Conservation (phyloP, 2,329 filamentous ascomycete genomes). For the Scedosporium boydii region DNA sequence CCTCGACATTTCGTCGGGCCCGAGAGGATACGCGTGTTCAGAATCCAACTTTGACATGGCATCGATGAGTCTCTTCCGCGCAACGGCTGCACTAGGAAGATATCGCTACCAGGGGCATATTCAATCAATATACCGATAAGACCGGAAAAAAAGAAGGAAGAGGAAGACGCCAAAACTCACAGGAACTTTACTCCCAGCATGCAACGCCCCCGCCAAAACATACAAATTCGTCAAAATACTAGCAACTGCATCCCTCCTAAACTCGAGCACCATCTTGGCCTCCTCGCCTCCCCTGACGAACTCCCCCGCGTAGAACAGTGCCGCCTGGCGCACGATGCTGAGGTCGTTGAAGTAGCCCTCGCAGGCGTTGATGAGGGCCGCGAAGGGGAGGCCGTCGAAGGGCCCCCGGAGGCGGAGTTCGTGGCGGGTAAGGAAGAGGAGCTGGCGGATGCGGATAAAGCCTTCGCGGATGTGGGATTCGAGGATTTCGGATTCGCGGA, state of each 20-base stretch:
- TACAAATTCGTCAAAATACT: slow-evolving; percentile 49
- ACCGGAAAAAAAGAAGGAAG: neutral
- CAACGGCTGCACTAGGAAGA: slow-evolving; percentile 44
- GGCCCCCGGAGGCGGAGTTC: slow-evolving; percentile 48
- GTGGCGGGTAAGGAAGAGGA: slow-evolving; percentile 33
- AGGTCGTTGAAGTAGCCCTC: slow-evolving; percentile 52
- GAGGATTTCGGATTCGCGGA: slow-evolving; percentile 44
- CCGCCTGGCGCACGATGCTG: slow-evolving; percentile 47
- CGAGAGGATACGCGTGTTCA: slow-evolving; percentile 18
- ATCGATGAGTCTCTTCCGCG: slow-evolving; percentile 41
- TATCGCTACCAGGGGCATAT: slow-evolving; percentile 28
- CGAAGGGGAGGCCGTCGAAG: slow-evolving; percentile 47
- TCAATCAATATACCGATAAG: neutral
- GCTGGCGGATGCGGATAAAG: slow-evolving; percentile 46
- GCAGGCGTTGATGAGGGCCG: slow-evolving; percentile 42
- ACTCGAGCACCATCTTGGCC: slow-evolving; percentile 36
- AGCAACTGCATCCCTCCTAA: slow-evolving; percentile 47
- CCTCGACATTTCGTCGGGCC: slow-evolving; percentile 19
- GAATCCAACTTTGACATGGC: slow-evolving; percentile 38
- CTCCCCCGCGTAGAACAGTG: slow-evolving; percentile 45
- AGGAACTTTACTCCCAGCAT: slow-evolving; percentile 38
- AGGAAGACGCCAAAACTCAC: slow-evolving; percentile 18
- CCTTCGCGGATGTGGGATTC: slow-evolving; percentile 51
- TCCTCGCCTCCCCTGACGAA: slow-evolving; percentile 40
- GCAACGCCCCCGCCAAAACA: slow-evolving; percentile 44